Percentiles rank a stretch among this genome's conserved stretches.
phyloP scores from a whole-genome alignment of 2,329 filamentous ascomycete species.

The Alternaria arbusti region DNA sequence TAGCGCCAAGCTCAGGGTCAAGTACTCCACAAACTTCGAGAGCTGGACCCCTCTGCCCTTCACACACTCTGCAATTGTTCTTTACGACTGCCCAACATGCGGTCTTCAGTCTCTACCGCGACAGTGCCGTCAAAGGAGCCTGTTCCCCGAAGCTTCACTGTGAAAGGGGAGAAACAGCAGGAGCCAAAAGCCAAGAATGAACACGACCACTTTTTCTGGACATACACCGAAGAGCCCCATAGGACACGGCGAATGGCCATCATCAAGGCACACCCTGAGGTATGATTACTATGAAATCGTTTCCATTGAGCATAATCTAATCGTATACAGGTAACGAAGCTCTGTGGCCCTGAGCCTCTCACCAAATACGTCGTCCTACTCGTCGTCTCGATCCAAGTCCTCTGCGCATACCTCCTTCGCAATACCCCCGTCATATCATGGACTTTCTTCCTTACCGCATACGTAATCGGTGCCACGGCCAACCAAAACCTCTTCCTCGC shows the following conservation, averaged over 20 bases:
- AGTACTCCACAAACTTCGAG: conserved; percentile 9
- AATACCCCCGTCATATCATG: conserved; percentile 81
- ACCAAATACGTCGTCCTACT: conserved; percentile 90
- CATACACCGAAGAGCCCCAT: conserved; percentile 97
- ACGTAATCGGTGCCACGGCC: conserved; percentile 89
- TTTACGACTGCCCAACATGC: conserved; percentile 30
- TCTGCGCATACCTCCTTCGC: conserved; percentile 77
- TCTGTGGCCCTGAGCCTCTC: conserved; percentile 93
- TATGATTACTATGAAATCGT: conserved; percentile 45
- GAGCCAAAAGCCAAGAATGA: conserved; percentile 26
- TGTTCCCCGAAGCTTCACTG: conserved; percentile 28
- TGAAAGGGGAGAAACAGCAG: conserved; percentile 25
- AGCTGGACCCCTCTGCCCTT: conserved; percentile 10
- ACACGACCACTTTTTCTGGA: conserved; percentile 86
- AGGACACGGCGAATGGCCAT: conserved; percentile 88
- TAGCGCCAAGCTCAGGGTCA: conserved; percentile 12
- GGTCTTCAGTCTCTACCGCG: conserved; percentile 46
- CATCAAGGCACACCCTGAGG: conserved; percentile 97
- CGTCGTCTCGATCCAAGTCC: conserved; percentile 83
- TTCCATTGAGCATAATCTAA: not conserved
- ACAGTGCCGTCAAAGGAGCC: conserved; percentile 36
- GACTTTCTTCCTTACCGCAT: conserved; percentile 85
- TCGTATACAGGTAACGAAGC: conserved; percentile 78
- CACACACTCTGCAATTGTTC: conserved; percentile 6
- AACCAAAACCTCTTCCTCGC: conserved; percentile 99